phyloP scores from a whole-genome alignment of 192 early-diverging fungal species.

The Entomortierella parvispora region DNA sequence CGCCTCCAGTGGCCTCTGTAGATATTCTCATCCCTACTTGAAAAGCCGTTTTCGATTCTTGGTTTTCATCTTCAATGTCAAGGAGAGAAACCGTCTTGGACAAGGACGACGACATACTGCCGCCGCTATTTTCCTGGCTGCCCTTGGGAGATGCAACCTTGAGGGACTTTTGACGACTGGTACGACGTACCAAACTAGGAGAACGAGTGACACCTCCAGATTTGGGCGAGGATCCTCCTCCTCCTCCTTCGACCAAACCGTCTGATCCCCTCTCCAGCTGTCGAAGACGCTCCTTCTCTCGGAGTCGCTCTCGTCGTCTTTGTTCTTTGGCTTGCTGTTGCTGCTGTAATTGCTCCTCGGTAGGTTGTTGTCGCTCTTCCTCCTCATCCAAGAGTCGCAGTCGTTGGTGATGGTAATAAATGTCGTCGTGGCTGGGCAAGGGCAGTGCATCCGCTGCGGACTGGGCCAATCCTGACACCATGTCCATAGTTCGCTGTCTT shows the following conservation, averaged over 20 bases:
- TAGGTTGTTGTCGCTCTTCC: slow-evolving; percentile 12
- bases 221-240: not conserved
- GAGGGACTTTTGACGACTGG: slow-evolving; percentile 5
- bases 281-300: slow-evolving; percentile 6
- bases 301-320: slow-evolving; percentile 13
- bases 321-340: slow-evolving; percentile 31
- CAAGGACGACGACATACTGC: not conserved
- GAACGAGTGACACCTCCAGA: not conserved
- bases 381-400: slow-evolving; percentile 40
- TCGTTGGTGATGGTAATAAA: slow-evolving; percentile 50
- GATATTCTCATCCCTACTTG: no score
- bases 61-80: not conserved
- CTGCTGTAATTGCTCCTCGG: slow-evolving; percentile 14
- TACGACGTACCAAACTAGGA: slow-evolving; percentile 28
- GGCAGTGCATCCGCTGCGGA: slow-evolving; percentile 43
- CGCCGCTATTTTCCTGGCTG: no score
- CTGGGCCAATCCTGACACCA: slow-evolving; percentile 45
- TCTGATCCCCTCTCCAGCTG: slow-evolving; percentile 8
- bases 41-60: no score
- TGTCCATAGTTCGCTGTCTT: slow-evolving; percentile 40
- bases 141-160: not conserved
- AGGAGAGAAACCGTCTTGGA: not conserved
- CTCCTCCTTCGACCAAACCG: not conserved
- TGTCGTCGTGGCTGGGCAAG: slow-evolving; percentile 46
- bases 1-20: not conserved